Evolutionary conservation across 108 stramenopile genomes (phyloP).

Genomic region (Cyclostephanos tholiformis): DNA sequence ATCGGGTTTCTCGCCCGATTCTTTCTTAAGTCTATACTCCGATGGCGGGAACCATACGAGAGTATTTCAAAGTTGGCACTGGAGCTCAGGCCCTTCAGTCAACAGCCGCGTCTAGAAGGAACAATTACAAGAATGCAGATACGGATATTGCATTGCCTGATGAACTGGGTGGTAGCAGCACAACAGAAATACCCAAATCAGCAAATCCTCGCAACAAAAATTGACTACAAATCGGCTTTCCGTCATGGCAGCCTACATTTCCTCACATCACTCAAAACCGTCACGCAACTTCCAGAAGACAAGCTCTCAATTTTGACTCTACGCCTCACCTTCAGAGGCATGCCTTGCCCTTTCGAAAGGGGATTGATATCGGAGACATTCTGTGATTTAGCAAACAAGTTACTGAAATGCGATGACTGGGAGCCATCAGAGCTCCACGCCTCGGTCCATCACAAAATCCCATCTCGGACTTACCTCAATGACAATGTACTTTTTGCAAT

Average conservation of each 20-base stretch:
- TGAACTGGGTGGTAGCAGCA: neutral
- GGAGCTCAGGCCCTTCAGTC: neutral
- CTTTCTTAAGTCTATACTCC: too few species aligned
- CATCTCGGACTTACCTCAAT: neutral
- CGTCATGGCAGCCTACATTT: neutral
- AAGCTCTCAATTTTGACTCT: neutral
- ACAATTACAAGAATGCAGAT: neutral
- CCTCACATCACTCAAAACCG: neutral
- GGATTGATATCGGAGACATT: neutral
- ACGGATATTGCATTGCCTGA: neutral
- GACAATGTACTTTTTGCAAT: neutral
- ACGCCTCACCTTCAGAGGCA: neutral
- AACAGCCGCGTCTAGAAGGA: neutral
- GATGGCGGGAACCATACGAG: neutral
- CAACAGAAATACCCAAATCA: neutral
- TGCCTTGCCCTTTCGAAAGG: neutral
- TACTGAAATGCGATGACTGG: neutral
- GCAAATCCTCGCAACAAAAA: neutral
- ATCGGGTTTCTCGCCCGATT: too few species aligned
- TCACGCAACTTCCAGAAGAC: neutral
- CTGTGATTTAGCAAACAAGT: neutral
- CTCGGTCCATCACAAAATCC: neutral
- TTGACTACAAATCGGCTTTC: conserved; percentile 5
- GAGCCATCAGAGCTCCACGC: too few species aligned
- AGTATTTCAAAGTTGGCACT: neutral